A percentile compares a stretch with the other conserved stretches of the same genome.
Conservation (phyloP, 2,329 filamentous ascomycete genomes). For the Penicillium sp. region DNA sequence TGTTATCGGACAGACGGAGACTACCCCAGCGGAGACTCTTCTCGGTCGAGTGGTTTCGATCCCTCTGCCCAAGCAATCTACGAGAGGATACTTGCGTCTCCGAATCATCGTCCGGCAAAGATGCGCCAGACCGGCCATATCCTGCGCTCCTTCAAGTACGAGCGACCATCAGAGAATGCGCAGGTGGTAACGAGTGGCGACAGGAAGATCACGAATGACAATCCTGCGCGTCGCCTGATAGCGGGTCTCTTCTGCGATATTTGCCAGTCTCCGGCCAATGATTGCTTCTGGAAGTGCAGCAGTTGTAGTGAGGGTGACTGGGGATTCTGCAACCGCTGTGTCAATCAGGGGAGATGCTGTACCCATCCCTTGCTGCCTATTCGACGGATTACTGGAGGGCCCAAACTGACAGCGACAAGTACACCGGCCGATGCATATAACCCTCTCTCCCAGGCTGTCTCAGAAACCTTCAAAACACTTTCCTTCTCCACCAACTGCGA, state of each 20-base stretch:
- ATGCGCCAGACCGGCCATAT: slow-evolving; percentile 51
- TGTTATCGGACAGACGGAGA: slow-evolving; percentile 79
- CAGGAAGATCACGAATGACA: slow-evolving; percentile 61
- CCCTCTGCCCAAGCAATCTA: slow-evolving; percentile 69
- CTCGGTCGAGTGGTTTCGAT: slow-evolving; percentile 87
- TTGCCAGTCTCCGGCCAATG: slow-evolving; percentile 73
- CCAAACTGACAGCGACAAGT: slow-evolving; percentile 13
- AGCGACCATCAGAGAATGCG: slow-evolving; percentile 31
- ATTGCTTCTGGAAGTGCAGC: slow-evolving; percentile 88
- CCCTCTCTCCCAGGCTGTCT: slow-evolving; percentile 38
- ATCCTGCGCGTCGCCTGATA: slow-evolving; percentile 69
- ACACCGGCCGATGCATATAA: slow-evolving; percentile 25
- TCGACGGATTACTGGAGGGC: slow-evolving; percentile 55
- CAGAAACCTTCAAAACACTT: slow-evolving; percentile 64
- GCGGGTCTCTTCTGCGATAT: slow-evolving; percentile 81
- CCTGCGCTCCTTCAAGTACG: slow-evolving; percentile 44
- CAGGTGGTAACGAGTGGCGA: slow-evolving; percentile 41
- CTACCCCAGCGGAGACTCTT: slow-evolving; percentile 74
- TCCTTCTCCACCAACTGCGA: slow-evolving; percentile 77
- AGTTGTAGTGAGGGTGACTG: slow-evolving; percentile 89
- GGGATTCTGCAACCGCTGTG: slow-evolving; percentile 89
- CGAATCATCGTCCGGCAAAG: slow-evolving; percentile 22
- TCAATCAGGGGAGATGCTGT: slow-evolving; percentile 79
- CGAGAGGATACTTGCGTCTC: slow-evolving; percentile 53
- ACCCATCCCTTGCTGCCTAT: slow-evolving; percentile 79